A percentile compares a stretch with the other conserved stretches of the same genome.
Evolutionary conservation across 2,329 filamentous ascomycete species (phyloP).

Genomic region (Epichloe baconii): DNA sequence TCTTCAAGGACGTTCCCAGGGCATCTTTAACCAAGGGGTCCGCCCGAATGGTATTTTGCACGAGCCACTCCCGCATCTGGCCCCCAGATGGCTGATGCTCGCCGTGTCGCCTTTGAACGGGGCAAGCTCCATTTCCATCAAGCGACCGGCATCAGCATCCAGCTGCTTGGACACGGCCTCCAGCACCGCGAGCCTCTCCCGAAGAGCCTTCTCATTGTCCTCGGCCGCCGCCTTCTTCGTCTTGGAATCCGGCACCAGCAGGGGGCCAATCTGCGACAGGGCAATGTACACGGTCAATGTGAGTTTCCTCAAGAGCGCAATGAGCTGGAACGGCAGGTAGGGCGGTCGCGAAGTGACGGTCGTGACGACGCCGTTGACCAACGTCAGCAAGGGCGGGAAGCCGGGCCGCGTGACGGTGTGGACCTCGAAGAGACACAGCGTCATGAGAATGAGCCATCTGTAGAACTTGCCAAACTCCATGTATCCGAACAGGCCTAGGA

Average conservation of each 20-base stretch:
- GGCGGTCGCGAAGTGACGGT: constrained; percentile 35
- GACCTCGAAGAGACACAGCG: constrained; percentile 43
- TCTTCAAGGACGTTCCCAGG: constrained; percentile 53
- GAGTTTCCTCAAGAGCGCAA: constrained; percentile 61
- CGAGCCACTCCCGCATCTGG: constrained; percentile 73
- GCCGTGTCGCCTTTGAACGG: constrained; percentile 66
- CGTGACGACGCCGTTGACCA: constrained; percentile 32
- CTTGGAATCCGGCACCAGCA: constrained; percentile 34
- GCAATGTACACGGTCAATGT: constrained; percentile 73
- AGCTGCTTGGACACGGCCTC: constrained; percentile 44
- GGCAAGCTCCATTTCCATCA: constrained; percentile 66
- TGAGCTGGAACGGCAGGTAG: constrained; percentile 74
- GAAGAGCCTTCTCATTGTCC: constrained; percentile 35
- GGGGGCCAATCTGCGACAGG: constrained; percentile 64
- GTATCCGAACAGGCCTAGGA: constrained; percentile 52
- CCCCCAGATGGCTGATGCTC: constrained; percentile 47
- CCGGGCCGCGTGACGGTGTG: constrained; percentile 41
- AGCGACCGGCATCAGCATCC: constrained; percentile 54
- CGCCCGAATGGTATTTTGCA: constrained; percentile 70
- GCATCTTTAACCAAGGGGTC: constrained; percentile 76
- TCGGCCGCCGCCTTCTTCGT: constrained; percentile 14
- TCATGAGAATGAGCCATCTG: constrained; percentile 45
- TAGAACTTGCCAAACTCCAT: constrained; percentile 54
- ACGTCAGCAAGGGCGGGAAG: constrained; percentile 32
- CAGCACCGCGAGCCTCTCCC: constrained; percentile 55